These are phyloP conservation scores for Pseudocercospora cruenta DNA, from an alignment of 2,329 filamentous ascomycete species.

Conservation along the genomic window DNA sequence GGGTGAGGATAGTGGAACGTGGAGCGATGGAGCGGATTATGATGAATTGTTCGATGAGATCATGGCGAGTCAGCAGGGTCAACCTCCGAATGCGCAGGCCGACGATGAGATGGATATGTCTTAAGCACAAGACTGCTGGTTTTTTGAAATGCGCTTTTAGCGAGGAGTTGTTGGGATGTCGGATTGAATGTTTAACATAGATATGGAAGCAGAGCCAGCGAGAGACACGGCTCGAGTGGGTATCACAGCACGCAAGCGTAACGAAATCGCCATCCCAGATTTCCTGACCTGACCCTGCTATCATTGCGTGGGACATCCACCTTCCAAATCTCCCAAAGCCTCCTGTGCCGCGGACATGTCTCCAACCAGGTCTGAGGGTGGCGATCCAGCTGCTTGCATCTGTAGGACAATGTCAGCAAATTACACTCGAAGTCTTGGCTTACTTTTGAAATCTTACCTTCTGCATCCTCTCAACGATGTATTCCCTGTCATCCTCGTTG, in stretches of 20 bases:
- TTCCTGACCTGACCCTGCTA: background rate
- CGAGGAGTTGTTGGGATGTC: constrained; percentile 30
- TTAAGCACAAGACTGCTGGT: constrained; percentile 16
- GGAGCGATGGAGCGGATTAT: constrained; percentile 49
- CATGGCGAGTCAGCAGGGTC: constrained; percentile 50
- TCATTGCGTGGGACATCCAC: constrained; percentile 66
- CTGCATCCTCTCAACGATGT: constrained; percentile 97
- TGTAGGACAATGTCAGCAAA: constrained; percentile 46
- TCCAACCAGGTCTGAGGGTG: constrained; percentile 86
- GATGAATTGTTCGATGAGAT: constrained; percentile 68
- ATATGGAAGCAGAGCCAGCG: background rate
- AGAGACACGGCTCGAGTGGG: constrained; percentile 20
- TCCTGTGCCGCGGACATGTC: constrained; percentile 85
- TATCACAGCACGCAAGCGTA: constrained; percentile 30
- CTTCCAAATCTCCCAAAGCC: constrained; percentile 57
- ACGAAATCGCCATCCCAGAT: constrained; percentile 1
- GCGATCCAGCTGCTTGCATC: constrained; percentile 97
- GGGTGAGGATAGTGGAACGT: background rate
- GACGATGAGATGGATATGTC: constrained; percentile 43
- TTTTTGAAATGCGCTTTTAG: constrained; percentile 25
- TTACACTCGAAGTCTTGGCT: background rate
- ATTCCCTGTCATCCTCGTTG: constrained; percentile 80
- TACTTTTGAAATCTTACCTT: constrained; percentile 64
- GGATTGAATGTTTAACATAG: background rate
- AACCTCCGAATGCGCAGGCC: constrained; percentile 25